Percentiles rank a stretch among this genome's conserved stretches.
Evolutionary conservation across 2,329 filamentous ascomycete genomes (phyloP).

Genomic region (Trichoderma arundinaceum): DNA sequence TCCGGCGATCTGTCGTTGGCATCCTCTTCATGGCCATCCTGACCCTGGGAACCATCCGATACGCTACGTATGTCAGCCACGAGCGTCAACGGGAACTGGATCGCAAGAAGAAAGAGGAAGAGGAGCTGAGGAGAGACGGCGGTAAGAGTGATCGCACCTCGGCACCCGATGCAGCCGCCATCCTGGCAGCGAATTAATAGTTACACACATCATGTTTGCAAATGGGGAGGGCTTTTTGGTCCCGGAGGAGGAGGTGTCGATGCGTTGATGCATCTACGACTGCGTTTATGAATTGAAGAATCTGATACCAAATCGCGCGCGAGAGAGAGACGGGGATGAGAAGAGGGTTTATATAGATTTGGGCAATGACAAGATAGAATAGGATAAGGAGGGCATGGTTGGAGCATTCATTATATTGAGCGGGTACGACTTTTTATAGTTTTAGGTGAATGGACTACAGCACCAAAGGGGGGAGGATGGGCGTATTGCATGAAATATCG

Average conservation of each 20-base stretch:
- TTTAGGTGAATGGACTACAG: neutral
- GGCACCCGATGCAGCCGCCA: conserved; percentile 61
- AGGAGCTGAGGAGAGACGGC: conserved; percentile 50
- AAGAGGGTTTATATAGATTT: neutral
- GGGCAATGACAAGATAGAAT: neutral
- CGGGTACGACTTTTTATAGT: neutral
- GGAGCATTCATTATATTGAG: neutral
- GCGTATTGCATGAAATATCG: neutral
- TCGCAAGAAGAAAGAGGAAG: conserved; percentile 50
- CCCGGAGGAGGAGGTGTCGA: neutral
- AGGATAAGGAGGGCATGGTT: conserved; percentile 14
- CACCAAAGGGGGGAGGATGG: neutral
- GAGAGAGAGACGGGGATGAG: neutral
- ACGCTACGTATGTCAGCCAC: conserved; percentile 62
- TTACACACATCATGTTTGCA: neutral
- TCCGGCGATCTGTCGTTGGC: conserved; percentile 66
- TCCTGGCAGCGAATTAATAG: conserved; percentile 60
- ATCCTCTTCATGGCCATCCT: conserved; percentile 69
- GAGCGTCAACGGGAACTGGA: conserved; percentile 56
- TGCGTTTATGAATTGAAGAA: conserved; percentile 19
- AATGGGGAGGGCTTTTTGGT: neutral
- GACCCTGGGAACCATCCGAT: conserved; percentile 64
- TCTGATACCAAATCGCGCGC: conserved; percentile 24
- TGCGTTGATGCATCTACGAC: conserved; percentile 9
- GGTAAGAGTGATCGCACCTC: conserved; percentile 54